Evolutionary conservation across 202 grass and related monocot species (phyloP).

Genomic region (Schoenoplectus triqueter): DNA sequence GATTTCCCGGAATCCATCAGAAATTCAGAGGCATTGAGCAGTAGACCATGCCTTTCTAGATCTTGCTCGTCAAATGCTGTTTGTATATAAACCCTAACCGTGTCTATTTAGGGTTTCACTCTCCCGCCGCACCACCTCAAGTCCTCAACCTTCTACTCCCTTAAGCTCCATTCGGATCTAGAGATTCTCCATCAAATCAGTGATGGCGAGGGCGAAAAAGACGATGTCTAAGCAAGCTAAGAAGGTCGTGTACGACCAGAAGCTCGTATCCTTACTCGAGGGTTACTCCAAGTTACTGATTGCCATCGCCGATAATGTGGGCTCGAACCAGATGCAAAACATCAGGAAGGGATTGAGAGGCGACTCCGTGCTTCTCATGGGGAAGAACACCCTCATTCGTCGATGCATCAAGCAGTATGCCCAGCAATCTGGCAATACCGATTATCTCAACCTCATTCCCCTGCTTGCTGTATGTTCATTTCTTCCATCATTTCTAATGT

Average conservation of each 20-base stretch:
- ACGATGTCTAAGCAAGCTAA: constrained; percentile 39
- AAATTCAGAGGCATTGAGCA: no score
- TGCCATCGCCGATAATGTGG: constrained; percentile 44
- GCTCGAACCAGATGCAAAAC: constrained; percentile 44
- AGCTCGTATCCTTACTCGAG: constrained; percentile 37
- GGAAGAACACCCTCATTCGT: constrained; percentile 48
- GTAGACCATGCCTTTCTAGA: no score
- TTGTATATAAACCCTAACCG: constrained; percentile 27
- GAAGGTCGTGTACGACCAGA: constrained; percentile 42
- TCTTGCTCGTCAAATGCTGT: no score
- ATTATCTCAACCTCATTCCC: constrained; percentile 43
- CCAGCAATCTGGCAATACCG: constrained; percentile 40
- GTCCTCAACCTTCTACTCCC: no score
- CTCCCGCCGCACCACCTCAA: constrained; percentile 25
- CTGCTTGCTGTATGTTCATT: constrained; percentile 40
- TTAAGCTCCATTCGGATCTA: background rate
- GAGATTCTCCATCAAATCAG: constrained; percentile 6
- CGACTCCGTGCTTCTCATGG: constrained; percentile 44
- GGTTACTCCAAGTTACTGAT: constrained; percentile 44
- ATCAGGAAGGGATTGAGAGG: constrained; percentile 44
- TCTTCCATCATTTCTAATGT: background rate
- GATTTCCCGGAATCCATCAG: no score
- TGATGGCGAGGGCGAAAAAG: constrained; percentile 42
- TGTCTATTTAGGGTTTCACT: constrained; percentile 32
- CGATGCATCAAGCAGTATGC: constrained; percentile 38